Percentiles rank a stretch among this genome's conserved stretches.
Conservation (phyloP, 768 basidiomycete genomes). For the Lactarius sp. region DNA sequence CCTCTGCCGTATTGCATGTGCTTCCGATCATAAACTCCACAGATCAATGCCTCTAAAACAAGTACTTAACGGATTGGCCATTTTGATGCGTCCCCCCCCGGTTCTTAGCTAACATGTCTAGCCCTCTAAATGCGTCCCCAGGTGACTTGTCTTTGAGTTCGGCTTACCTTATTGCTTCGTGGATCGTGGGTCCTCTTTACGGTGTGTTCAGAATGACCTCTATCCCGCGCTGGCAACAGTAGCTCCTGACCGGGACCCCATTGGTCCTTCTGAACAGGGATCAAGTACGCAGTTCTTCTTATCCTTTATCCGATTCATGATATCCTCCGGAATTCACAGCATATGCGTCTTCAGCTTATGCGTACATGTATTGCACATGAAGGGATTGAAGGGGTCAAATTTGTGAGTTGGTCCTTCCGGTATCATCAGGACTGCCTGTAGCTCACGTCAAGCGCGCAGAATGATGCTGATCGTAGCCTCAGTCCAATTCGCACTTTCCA, state of each 20-base stretch:
- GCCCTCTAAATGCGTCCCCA: conserved; percentile 6
- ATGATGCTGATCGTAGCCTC: conserved; percentile 10
- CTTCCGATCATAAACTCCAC: neutral
- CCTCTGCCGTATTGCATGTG: neutral
- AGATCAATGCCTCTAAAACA: neutral
- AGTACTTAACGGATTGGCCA: neutral
- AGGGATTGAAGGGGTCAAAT: conserved; percentile 5
- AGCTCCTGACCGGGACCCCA: too few species aligned
- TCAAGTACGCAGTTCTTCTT: conserved; percentile 3
- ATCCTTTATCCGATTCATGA: neutral
- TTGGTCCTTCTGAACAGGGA: neutral
- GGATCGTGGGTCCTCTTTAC: conserved; percentile 16
- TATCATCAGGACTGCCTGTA: neutral
- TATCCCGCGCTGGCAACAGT: neutral
- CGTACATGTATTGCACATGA: neutral
- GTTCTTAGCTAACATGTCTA: neutral
- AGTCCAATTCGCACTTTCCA: conserved; percentile 9
- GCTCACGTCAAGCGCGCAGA: neutral
- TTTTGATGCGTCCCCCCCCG: neutral
- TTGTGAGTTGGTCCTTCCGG: neutral
- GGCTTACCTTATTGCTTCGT: neutral
- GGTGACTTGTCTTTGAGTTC: conserved; percentile 7
- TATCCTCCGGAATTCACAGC: neutral
- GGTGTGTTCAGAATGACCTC: neutral
- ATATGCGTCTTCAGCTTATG: conserved; percentile 16